Evolutionary conservation across 2,329 filamentous ascomycete species (phyloP).

Genomic region (Cytospora chrysosperma): DNA sequence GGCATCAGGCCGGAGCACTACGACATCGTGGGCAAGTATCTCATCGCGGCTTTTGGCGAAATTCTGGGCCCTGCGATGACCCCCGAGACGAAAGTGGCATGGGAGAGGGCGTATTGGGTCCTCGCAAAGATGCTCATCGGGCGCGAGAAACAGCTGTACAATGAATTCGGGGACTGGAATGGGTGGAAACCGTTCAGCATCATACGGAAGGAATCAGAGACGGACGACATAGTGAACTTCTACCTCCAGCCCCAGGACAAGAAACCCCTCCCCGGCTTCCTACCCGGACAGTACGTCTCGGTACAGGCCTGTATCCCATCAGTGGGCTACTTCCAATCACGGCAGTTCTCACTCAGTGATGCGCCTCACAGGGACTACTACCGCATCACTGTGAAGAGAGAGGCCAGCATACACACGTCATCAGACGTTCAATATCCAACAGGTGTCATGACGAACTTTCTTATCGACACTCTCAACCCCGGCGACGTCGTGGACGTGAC

Average conservation of each 20-base stretch:
- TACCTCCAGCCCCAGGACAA: conserved; percentile 65
- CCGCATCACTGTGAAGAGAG: conserved; percentile 70
- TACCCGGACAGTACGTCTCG: conserved; percentile 72
- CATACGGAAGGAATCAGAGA: conserved; percentile 62
- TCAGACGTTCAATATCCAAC: background rate
- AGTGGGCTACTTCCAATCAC: conserved; percentile 59
- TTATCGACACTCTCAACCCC: conserved; percentile 60
- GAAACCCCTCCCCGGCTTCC: conserved; percentile 59
- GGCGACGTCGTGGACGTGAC: conserved; percentile 65
- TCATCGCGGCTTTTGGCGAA: conserved; percentile 65
- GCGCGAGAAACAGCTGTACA: conserved; percentile 63
- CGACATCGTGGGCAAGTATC: conserved; percentile 65
- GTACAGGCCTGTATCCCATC: conserved; percentile 57
- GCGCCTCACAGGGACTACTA: conserved; percentile 61
- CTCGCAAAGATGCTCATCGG: conserved; percentile 71
- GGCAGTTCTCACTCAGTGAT: conserved; percentile 73
- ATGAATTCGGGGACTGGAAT: conserved; percentile 60
- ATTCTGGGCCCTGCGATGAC: conserved; percentile 68
- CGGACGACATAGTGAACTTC: conserved; percentile 68
- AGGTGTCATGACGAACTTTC: conserved; percentile 67
- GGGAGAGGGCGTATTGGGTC: conserved; percentile 71
- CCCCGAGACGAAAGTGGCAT: conserved; percentile 62
- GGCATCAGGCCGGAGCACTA: conserved; percentile 69
- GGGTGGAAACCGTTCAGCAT: conserved; percentile 69
- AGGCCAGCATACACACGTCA: conserved; percentile 52